Conservation (phyloP, 768 basidiomycete genomes). For the Podaxis rugospora region DNA sequence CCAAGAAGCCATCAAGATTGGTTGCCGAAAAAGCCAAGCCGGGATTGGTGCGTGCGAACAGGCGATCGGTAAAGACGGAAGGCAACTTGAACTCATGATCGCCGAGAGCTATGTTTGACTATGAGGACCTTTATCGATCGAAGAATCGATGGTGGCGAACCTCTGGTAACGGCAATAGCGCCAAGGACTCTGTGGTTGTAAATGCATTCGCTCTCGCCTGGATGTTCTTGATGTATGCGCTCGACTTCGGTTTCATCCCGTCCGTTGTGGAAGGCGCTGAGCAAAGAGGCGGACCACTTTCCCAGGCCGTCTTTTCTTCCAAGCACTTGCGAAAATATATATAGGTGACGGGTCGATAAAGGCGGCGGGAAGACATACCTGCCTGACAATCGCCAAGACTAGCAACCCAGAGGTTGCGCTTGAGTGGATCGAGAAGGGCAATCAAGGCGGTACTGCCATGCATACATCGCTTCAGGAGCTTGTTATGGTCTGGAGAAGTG, state of each 20-base stretch:
- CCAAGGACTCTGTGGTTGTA: constrained; percentile 45
- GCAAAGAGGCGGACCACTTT: constrained; percentile 32
- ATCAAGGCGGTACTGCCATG: constrained; percentile 48
- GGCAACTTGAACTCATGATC: constrained; percentile 55
- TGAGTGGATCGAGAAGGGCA: constrained; percentile 38
- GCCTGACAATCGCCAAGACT: constrained; percentile 56
- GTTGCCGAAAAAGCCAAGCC: constrained; percentile 30
- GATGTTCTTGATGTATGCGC: constrained; percentile 40
- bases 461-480: constrained; percentile 38
- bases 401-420: constrained; percentile 47
- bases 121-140: not conserved
- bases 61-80: constrained; percentile 36
- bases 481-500: constrained; percentile 22
- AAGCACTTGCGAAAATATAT: constrained; percentile 28
- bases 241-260: constrained; percentile 34
- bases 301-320: constrained; percentile 29
- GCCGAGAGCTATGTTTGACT: constrained; percentile 38
- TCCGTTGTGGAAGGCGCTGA: constrained; percentile 52
- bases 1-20: constrained; percentile 35
- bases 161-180: constrained; percentile 53
- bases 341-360: not conserved
- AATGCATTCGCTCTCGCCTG: constrained; percentile 40
- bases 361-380: constrained; percentile 22
- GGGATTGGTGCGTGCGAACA: constrained; percentile 39
- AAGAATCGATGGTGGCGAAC: constrained; percentile 22